Evolutionary conservation across 2,329 filamentous ascomycete genomes (phyloP), one percentile per base, ranked within the genome.

Genomic region (Botrytis paeoniae): DNA sequence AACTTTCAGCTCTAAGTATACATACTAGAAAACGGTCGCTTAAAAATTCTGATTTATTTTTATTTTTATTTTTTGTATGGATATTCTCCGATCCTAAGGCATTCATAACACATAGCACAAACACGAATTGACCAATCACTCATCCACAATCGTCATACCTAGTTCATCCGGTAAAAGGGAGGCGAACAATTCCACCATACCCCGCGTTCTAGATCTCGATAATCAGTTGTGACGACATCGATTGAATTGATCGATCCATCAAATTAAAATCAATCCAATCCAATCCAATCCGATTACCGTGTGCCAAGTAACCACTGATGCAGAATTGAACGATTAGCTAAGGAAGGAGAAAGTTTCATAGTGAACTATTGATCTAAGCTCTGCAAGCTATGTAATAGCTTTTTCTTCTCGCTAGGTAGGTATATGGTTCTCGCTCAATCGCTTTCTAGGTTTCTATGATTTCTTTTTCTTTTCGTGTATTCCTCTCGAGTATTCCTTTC

Each of bases 221-320:
- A 35, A 51, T 9, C 5, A 29, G 16, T 68, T 39, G 64, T 68
- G 64, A 68, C 64, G 64, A 54, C 64, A 68, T 57, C 25, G 45
- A 68, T 14, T n/a, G 25, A 62, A 39, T 22, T 43, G n/a, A 64
- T 37, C 59, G 22, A 61, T 7, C 3, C 60, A 41, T 48, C 45
- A 48, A 22, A 22, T 48, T 12, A 2, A 1, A 39, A 12, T 20
- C 43, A 8, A 45, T 45, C 41, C 16, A 4, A 43, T 29, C 45
- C 45, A 3, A 48, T 45, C 22, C 25, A 14, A 54, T n/a, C 4
- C 25, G 14, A 63, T 45, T 64, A 45, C 61, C 61, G 61, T n/a
- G 1, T 45, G 62, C 39, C 62, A 32, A 41, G 43, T 51, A n/a
- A 9, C 8, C 45, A 29, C 45, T 54, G 54, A 54, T 20, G 45